Base-by-base conservation (phyloP, 345 rosid species). In the Lagerstroemia speciosa region DNA sequence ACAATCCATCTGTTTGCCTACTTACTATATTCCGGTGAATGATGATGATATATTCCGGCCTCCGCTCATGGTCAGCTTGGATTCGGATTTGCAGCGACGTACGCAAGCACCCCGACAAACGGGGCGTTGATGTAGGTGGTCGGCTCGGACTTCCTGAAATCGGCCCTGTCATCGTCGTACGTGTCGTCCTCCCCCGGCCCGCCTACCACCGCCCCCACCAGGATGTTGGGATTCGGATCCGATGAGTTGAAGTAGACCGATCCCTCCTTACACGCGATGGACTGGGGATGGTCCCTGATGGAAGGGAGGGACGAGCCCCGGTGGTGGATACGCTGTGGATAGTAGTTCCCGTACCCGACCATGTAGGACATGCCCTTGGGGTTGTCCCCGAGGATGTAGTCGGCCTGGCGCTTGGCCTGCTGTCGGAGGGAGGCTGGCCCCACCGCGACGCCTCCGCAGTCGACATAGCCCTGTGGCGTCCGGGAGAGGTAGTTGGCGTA, bases 71-170 rank as follows among this genome's bases (percentile, higher is more conserved):
- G 5, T 40, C 65, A 86, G 55, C 78, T 72, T 27, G 69, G 75
- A 55, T 73, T 71, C 14, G 98, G 89, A 75, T 94, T 89, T 22
- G 93, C 98, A 2, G 92, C 91, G 76, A 94, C 87, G 69, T 84
- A 91, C 50, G 98, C 96, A 67, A 91, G 88, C 50, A 86, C 98
- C 8, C 99, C 99, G 29, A 94, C 98, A 69, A 91, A 89, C 14
- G 99, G 97, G 32, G 99, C 99, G 72, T 91, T 94, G 57, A 94
- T 94, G 60, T 94, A 91, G 5, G 99, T 94, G 0, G 99, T 88
- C 1, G 98, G 98, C 79, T 94, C 99, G 1, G 98, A 82, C 79
- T 84, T 89, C 83, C 78, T 79, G 67, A 80, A 94, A 77, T 94
- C 93, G 1, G 64, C 83, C 64, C 99, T 77, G 40, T 81, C 80